Conservation (phyloP, 2,329 filamentous ascomycete genomes). For the Beauveria sp. region DNA sequence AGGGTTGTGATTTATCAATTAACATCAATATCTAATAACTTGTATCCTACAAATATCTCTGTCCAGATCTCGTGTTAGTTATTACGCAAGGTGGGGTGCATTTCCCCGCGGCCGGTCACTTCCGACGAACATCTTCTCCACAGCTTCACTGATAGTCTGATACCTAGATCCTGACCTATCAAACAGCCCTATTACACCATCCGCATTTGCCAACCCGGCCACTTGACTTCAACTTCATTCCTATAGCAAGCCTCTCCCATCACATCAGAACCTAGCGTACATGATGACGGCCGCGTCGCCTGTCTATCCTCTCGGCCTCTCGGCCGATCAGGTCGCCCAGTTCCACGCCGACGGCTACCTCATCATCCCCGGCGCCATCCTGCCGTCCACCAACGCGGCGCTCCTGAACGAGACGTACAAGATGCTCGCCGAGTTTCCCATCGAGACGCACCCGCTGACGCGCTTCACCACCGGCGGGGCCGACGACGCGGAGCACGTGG, state of each 20-base stretch:
- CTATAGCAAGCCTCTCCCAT: neutral
- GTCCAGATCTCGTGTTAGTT: neutral
- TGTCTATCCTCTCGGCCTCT: slow-evolving; percentile 46
- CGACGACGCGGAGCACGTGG: slow-evolving; percentile 60
- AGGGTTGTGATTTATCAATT: neutral
- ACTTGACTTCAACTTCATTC: neutral
- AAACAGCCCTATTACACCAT: neutral
- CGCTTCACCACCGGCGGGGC: slow-evolving; percentile 80
- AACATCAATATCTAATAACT: neutral
- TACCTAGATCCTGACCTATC: neutral
- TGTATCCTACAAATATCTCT: neutral
- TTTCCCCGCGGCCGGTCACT: slow-evolving; percentile 3
- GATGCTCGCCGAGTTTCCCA: slow-evolving; percentile 66
- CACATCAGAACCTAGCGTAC: neutral
- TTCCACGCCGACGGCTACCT: slow-evolving; percentile 87
- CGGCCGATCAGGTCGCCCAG: slow-evolving; percentile 58
- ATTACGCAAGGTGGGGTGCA: neutral
- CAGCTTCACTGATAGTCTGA: neutral
- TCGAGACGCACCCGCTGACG: slow-evolving; percentile 85
- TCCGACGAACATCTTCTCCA: slow-evolving; percentile 3
- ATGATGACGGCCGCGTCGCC: neutral
- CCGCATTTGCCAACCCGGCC: neutral
- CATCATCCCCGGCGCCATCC: slow-evolving; percentile 71
- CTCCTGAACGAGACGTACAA: slow-evolving; percentile 68
- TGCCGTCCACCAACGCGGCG: slow-evolving; percentile 52